Percentiles rank a stretch among this genome's conserved stretches.
Evolutionary conservation across 257 asterid species (phyloP).

Genomic region (Capsicum rhomboideum): DNA sequence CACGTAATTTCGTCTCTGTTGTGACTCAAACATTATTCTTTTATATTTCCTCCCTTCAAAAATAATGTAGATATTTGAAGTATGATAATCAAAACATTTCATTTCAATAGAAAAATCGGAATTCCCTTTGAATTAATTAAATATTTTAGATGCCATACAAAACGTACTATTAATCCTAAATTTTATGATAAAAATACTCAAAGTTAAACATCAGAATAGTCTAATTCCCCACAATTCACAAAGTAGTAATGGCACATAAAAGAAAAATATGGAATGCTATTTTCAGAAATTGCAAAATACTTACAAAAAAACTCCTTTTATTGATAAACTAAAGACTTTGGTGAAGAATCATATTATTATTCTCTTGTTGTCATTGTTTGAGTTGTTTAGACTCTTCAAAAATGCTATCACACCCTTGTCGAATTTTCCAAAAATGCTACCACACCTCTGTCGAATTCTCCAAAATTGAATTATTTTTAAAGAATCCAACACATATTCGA

Average conservation of each 20-base stretch:
- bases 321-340: neutral
- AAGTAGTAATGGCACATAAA: neutral
- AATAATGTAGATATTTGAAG: neutral
- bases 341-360: neutral
- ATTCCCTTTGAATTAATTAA: neutral
- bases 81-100: neutral
- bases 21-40: neutral
- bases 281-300: neutral
- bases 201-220: neutral
- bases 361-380: neutral
- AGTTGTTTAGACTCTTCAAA: no score
- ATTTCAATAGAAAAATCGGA: neutral
- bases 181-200: neutral
- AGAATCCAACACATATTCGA: no score
- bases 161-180: neutral
- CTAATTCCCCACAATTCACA: neutral
- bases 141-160: neutral
- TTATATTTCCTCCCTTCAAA: neutral
- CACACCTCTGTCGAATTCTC: no score
- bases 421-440: no score
- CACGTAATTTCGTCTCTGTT: neutral
- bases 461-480: no score
- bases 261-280: neutral
- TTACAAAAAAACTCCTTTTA: neutral
- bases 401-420: no score